Evolutionary conservation across 1,284 basidiomycete species (phyloP), one percentile per base, ranked within the genome.

Genomic region (Porogramme epimiltina): DNA sequence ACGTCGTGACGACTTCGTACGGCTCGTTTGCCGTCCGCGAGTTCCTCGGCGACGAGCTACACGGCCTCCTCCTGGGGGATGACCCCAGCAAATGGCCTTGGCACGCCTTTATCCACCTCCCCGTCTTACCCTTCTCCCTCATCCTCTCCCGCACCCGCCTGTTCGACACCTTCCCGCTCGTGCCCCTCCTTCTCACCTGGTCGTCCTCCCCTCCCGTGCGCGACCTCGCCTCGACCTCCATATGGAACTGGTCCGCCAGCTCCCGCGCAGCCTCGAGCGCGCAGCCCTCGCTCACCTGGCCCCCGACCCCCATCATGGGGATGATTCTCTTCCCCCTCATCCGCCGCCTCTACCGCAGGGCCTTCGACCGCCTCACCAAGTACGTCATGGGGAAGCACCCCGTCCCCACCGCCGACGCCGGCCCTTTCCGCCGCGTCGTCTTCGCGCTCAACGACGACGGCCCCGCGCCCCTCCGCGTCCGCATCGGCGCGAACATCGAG

Each of bases 81-180:
- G 82, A 89, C 62, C 79, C 80, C 2, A 70, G 72, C 39, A 81
- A 84, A 41, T 88, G 89, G 85, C 82, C 85, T 0, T 82, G 82
- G 79, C 78, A 82, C 40, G 83, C 86, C 26, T 87, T 78, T 68
- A 65, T 90, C 64, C 84, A 90, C 63, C 81, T 92, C 15, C 88
- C 82, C 4, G 62, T 84, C 33, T 77, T 86, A 46, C 82, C 84
- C 0, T 61, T 84, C 45, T 73, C 73, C 23, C 77, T 86, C 58
- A 66, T 86, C 47, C 65, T 77, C n/a, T 76, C 87, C 37, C 78
- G 84, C 43, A 73, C 84, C 4, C 75, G 81, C 15, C 62, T 78
- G 23, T 56, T 70, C 69, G 78, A 61, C 70, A 79, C 68, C 59
- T 75, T 65, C 65, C 86, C 74, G 24, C 66, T 84, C 51, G 66